Evolutionary conservation across 1,284 basidiomycete genomes (phyloP).

Genomic region (Pseudozyma pruni): DNA sequence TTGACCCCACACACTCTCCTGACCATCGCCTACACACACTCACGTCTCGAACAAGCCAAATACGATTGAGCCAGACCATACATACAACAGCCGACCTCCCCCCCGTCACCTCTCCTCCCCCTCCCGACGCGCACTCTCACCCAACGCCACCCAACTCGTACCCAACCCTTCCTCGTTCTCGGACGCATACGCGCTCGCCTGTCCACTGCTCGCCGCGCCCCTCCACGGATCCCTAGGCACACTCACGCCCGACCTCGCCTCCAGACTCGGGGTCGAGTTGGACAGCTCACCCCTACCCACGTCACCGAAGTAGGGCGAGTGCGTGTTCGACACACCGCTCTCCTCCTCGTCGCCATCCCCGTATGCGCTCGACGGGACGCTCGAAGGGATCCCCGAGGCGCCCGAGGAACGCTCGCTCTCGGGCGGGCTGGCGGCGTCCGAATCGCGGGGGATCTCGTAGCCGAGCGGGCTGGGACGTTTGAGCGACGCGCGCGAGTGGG

Average conservation of each 20-base stretch:
- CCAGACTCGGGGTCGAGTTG: slow-evolving; percentile 12
- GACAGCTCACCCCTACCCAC: slow-evolving; percentile 17
- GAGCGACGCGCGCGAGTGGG: slow-evolving; percentile 49
- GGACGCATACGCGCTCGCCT: slow-evolving; percentile 12
- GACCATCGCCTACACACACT: no score
- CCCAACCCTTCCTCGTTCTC: slow-evolving; percentile 37
- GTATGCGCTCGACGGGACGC: slow-evolving; percentile 50
- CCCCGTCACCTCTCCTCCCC: neutral
- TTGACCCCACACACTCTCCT: no score
- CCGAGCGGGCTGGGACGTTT: slow-evolving; percentile 18
- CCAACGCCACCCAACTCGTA: slow-evolving; percentile 48
- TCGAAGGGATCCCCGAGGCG: slow-evolving; percentile 50
- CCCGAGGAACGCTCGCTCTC: slow-evolving; percentile 47
- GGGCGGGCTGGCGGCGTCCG: slow-evolving; percentile 38
- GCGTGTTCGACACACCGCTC: slow-evolving; percentile 19
- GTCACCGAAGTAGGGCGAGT: slow-evolving; percentile 40
- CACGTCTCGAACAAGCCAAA: no score
- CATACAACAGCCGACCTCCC: neutral
- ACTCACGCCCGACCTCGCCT: slow-evolving; percentile 1
- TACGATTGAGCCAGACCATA: neutral
- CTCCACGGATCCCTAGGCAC: slow-evolving; percentile 28
- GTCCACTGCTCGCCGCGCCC: slow-evolving; percentile 27
- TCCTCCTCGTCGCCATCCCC: slow-evolving; percentile 45
- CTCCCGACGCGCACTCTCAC: slow-evolving; percentile 15
- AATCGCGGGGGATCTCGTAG: slow-evolving; percentile 47